These are phyloP conservation scores for Balansia obtecta DNA, from an alignment of 2,329 filamentous ascomycete species.

Conservation along the genomic window DNA sequence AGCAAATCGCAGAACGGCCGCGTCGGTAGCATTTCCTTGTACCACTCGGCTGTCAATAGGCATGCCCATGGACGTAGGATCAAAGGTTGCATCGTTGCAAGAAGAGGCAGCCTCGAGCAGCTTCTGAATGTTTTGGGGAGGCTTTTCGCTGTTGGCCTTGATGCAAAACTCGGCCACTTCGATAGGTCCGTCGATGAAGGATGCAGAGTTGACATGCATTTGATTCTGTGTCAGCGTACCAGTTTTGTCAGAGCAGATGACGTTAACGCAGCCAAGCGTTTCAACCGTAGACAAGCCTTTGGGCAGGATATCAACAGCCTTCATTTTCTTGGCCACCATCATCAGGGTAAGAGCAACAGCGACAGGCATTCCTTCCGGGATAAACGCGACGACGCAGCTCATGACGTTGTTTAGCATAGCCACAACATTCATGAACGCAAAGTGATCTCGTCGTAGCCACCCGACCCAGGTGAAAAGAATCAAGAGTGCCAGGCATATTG, in stretches of 20 bases:
- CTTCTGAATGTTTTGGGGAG: conserved; percentile 9
- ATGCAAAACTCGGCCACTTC: conserved; percentile 15
- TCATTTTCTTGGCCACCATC: conserved; percentile 31
- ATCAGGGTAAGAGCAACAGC: conserved; percentile 27
- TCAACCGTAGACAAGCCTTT: conserved; percentile 30
- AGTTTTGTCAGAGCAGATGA: conserved; percentile 31
- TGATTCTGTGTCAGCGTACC: conserved; percentile 31
- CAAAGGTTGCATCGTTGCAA: conserved; percentile 32
- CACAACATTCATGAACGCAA: conserved; percentile 27
- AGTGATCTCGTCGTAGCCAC: conserved; percentile 26
- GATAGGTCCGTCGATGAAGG: conserved; percentile 22
- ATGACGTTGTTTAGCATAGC: conserved; percentile 33
- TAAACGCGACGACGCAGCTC: conserved; percentile 28
- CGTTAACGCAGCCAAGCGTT: conserved; percentile 30
- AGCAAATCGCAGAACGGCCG: conserved; percentile 27
- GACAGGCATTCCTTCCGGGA: conserved; percentile 28
- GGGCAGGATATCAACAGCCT: conserved; percentile 27
- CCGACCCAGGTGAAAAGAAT: conserved; percentile 34
- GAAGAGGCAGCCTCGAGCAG: conserved; percentile 20
- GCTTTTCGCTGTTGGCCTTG: conserved; percentile 8
- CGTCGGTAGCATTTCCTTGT: conserved; percentile 31
- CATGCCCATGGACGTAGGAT: conserved; percentile 22
- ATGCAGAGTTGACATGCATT: conserved; percentile 29
- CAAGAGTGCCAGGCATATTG: conserved; percentile 22
- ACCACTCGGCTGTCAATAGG: conserved; percentile 22